Evolutionary conservation across 1,139 yeast genomes (phyloP).

Genomic region (Spencermartinsiella ligniputridi): DNA sequence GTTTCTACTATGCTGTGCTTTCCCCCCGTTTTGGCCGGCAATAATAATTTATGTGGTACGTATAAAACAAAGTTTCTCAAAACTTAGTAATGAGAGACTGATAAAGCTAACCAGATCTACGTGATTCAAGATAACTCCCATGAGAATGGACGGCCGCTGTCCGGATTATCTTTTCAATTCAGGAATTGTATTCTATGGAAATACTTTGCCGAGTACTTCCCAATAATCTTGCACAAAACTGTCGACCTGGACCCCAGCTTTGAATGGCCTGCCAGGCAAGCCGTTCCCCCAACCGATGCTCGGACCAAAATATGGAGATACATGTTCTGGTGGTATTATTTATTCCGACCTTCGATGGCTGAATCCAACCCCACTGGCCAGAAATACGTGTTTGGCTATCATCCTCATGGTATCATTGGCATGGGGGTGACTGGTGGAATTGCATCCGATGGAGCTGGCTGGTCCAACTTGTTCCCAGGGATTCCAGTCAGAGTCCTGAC

Average conservation of each 20-base stretch:
- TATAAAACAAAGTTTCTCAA: no score
- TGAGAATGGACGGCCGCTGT: slow-evolving; percentile 63
- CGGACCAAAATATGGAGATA: slow-evolving; percentile 16
- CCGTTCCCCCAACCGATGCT: slow-evolving; percentile 11
- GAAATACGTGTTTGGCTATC: slow-evolving; percentile 85
- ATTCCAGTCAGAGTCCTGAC: slow-evolving; percentile 75
- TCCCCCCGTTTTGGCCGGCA: slow-evolving; percentile 68
- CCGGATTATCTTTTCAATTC: slow-evolving; percentile 54
- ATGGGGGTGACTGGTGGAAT: slow-evolving; percentile 87
- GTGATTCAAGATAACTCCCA: slow-evolving; percentile 58
- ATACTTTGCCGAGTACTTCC: slow-evolving; percentile 74
- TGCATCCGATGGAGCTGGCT: slow-evolving; percentile 72
- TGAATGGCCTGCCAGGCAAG: slow-evolving; percentile 4
- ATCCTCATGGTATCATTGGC: slow-evolving; percentile 95
- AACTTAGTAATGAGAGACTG: slow-evolving; percentile 2
- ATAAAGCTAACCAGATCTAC: slow-evolving; percentile 43
- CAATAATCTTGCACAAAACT: slow-evolving; percentile 69
- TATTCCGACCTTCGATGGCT: slow-evolving; percentile 11
- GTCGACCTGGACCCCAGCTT: slow-evolving; percentile 74
- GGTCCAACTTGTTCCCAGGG: slow-evolving; percentile 73
- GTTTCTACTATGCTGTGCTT: slow-evolving; percentile 56
- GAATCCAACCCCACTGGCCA: slow-evolving; percentile 27
- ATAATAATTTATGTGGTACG: slow-evolving; percentile 40
- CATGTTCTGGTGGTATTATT: slow-evolving; percentile 27
- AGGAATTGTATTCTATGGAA: slow-evolving; percentile 63